phyloP scores from a whole-genome alignment of 768 basidiomycete species.

The Psilocybe tampanensis region DNA sequence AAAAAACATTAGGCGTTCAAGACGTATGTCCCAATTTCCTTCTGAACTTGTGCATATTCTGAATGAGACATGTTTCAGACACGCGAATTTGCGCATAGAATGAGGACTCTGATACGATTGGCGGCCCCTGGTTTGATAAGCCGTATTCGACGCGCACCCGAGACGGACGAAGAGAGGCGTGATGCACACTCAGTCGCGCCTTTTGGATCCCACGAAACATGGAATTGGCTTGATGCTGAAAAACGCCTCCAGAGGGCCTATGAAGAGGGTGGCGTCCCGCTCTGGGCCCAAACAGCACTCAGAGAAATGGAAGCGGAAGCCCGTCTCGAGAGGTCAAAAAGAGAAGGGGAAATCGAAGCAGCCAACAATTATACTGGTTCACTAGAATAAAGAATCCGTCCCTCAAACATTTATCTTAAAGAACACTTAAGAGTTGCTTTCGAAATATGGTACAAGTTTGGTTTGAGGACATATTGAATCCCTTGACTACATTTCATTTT shows the following conservation, averaged over 20 bases:
- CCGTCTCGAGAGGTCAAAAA: constrained; percentile 45
- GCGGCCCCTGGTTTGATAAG: constrained; percentile 52
- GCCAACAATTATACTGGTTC: too few species aligned
- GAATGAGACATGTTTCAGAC: too few species aligned
- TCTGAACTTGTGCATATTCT: neutral
- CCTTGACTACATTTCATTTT: constrained; percentile 14
- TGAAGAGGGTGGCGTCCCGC: constrained; percentile 56
- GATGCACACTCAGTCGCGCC: constrained; percentile 14
- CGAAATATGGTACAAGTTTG: too few species aligned
- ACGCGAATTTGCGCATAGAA: constrained; percentile 58
- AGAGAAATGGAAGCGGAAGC: constrained; percentile 63
- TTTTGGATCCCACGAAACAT: constrained; percentile 30
- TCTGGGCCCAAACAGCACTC: constrained; percentile 55
- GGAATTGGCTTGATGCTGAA: constrained; percentile 58
- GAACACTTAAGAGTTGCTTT: too few species aligned
- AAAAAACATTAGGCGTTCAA: constrained; percentile 52
- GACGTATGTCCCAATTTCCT: constrained; percentile 44
- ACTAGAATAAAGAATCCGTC: too few species aligned
- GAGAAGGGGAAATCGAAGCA: constrained; percentile 23
- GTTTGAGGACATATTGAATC: neutral
- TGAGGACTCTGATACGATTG: constrained; percentile 50
- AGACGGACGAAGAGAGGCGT: constrained; percentile 31
- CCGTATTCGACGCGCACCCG: constrained; percentile 49
- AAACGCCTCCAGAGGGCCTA: constrained; percentile 56
- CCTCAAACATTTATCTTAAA: too few species aligned